These are phyloP conservation scores for Lyophyllum shimeji DNA, from an alignment of 768 basidiomycete species.

Conservation along the genomic window DNA sequence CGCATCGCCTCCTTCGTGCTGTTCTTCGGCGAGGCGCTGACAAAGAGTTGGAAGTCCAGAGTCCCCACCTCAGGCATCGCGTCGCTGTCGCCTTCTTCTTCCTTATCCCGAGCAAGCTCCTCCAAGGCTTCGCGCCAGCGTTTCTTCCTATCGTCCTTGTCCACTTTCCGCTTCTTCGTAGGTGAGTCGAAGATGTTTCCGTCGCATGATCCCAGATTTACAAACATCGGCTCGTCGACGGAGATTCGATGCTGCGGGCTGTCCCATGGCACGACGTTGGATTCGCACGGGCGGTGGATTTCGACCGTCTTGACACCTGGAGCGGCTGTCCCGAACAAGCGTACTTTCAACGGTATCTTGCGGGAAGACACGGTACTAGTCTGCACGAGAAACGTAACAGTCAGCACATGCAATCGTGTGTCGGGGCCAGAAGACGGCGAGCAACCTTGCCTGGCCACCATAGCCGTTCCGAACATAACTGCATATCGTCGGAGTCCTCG, in stretches of 20 bases:
- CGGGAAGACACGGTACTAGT: constrained; percentile 15
- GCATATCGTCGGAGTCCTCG: constrained; percentile 20
- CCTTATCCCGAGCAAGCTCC: constrained; percentile 40
- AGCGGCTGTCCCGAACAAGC: constrained; percentile 23
- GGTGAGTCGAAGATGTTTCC: constrained; percentile 32
- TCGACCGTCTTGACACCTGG: constrained; percentile 29
- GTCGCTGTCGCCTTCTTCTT: constrained; percentile 41
- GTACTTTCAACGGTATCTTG: constrained; percentile 22
- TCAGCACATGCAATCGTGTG: background rate
- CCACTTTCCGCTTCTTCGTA: constrained; percentile 43
- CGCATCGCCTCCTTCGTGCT: background rate
- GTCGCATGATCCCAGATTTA: constrained; percentile 2
- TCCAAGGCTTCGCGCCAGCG: constrained; percentile 51
- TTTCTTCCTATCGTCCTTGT: constrained; percentile 28
- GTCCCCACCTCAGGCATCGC: constrained; percentile 38
- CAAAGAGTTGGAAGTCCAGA: constrained; percentile 11
- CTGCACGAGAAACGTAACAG: constrained; percentile 10
- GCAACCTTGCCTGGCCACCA: constrained; percentile 78
- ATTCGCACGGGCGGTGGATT: constrained; percentile 32
- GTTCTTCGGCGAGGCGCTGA: constrained; percentile 12
- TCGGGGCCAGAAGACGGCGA: constrained; percentile 17
- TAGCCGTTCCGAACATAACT: constrained; percentile 26
- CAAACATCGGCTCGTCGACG: constrained; percentile 42
- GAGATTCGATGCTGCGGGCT: constrained; percentile 34
- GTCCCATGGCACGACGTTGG: constrained; percentile 38